Evolutionary conservation across 2,329 filamentous ascomycete species (phyloP), one percentile per base, ranked within the genome.

Genomic region (Cyphellophora attinorum): DNA sequence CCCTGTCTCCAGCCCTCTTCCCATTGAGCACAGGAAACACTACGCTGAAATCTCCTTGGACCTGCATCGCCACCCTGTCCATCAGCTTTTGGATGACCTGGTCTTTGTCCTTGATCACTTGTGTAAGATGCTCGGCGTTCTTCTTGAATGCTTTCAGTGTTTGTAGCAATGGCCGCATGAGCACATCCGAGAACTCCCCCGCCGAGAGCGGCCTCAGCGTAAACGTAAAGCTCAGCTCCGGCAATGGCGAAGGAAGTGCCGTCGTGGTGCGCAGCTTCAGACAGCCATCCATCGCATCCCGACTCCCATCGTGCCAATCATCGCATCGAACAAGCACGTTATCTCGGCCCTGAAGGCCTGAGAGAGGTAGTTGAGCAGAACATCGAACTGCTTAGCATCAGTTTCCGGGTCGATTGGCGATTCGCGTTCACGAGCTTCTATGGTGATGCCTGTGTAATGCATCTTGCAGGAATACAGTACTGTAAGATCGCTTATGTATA

Each of bases 391-490:
- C n/a, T 64, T 57, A 5, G 58, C 50, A 41, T 70, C 70, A 52
- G 74, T 68, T 45, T 64, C 69, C 2, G 76, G 72, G 51, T 79
- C 75, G 39, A 79, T 76, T 12, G 67, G 72, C 11, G 72, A 68
- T 29, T 64, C 59, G 33, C 61, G 53, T 10, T 64, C 51, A 13
- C 61, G 54, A 5, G 74, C 72, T 45, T 65, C 60, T 14, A 55
- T 48, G 15, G 71, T 47, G 19, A 79, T 67, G 10, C 61, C 55
- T 23, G 55, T 47, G 25, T 59, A 54, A 32, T 59, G 56, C 27
- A 75, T 46, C 12, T 51, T 55, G 50, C 76, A 70, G 16, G 59
- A 58, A 74, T 74, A 79, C 15, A 79, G 57, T 39, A 66, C 60
- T 41, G 62, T 68, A 25, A 79, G 57, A 48, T 79, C 75, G 14